Evolutionary conservation across 129 eudicot genomes (phyloP).

Genomic region (Sambucus nigra): DNA sequence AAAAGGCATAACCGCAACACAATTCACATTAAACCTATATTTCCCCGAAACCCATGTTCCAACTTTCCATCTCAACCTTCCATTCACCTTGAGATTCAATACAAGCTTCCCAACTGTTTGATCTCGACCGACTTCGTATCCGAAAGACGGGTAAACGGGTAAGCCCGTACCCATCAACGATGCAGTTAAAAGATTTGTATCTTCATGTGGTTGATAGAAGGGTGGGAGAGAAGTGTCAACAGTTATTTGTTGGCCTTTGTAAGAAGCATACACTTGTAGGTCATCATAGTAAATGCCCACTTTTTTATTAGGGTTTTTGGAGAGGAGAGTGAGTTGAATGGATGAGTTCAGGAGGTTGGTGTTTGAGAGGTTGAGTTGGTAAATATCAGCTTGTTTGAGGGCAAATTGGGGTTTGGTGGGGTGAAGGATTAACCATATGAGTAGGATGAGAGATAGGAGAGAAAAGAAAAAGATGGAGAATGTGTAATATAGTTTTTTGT

Average conservation of each 20-base stretch:
- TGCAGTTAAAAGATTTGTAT: constrained; percentile 40
- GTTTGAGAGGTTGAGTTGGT: constrained; percentile 61
- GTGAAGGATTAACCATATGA: too few relatives aligned
- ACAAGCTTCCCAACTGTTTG: constrained; percentile 44
- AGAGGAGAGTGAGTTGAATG: constrained; percentile 54
- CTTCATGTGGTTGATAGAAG: constrained; percentile 61
- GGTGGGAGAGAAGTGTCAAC: constrained; percentile 44
- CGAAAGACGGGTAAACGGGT: constrained; percentile 57
- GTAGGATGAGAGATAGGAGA: too few relatives aligned
- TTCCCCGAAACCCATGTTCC: constrained; percentile 74
- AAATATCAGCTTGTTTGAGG: constrained; percentile 60
- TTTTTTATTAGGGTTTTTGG: constrained; percentile 60
- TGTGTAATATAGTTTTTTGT: too few relatives aligned
- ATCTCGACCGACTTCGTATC: constrained; percentile 57
- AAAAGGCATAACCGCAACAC: constrained; percentile 53
- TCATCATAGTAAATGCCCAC: constrained; percentile 71
- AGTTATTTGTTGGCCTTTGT: constrained; percentile 70
- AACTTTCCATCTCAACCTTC: constrained; percentile 67
- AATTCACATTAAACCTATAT: constrained; percentile 55
- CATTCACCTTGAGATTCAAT: constrained; percentile 43
- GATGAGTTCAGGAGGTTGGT: constrained; percentile 73
- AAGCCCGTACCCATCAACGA: constrained; percentile 39
- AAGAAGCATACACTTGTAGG: constrained; percentile 48
- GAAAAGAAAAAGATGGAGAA: too few relatives aligned
- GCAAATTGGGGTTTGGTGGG: constrained; percentile 70